Evolutionary conservation across 1,284 basidiomycete species (phyloP).

Genomic region (Cryptococcus amylolentus): DNA sequence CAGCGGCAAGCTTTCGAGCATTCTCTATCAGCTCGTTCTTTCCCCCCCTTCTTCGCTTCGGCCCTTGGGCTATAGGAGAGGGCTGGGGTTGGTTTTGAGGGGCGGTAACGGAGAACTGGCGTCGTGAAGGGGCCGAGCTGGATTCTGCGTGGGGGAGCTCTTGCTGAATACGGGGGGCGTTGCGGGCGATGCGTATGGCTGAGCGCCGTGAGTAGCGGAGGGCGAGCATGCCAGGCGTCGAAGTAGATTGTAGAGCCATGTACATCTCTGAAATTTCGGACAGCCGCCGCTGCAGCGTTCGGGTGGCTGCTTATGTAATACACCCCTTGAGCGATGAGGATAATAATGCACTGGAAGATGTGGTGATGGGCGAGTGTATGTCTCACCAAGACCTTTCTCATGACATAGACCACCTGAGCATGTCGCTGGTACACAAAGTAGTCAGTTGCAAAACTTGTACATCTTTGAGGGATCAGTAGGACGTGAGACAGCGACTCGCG

Average conservation of each 20-base stretch:
- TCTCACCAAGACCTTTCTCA: too few species aligned
- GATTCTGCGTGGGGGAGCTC: constrained; percentile 14
- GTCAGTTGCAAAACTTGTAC: too few species aligned
- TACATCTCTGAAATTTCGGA: not conserved
- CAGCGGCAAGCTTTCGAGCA: constrained; percentile 7
- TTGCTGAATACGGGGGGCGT: not conserved
- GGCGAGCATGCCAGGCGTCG: constrained; percentile 3
- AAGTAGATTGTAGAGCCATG: not conserved
- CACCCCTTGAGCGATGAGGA: too few species aligned
- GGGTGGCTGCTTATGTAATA: too few species aligned
- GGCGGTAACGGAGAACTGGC: constrained; percentile 1
- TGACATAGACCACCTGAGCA: too few species aligned
- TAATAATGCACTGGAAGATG: too few species aligned
- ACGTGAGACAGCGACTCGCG: too few species aligned
- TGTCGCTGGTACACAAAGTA: too few species aligned
- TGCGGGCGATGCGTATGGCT: constrained; percentile 1
- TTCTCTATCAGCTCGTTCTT: constrained; percentile 6
- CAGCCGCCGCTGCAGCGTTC: too few species aligned
- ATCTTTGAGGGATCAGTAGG: too few species aligned
- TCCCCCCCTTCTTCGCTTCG: not conserved
- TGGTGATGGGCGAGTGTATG: too few species aligned
- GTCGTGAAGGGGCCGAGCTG: constrained; percentile 13
- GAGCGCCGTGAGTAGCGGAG: constrained; percentile 2
- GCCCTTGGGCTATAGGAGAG: not conserved
- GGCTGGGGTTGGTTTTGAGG: not conserved